Evolutionary conservation across 352 stramenopile genomes (phyloP), one percentile per base, ranked within the genome.

Genomic region (Pythium rhizo-oryzae): DNA sequence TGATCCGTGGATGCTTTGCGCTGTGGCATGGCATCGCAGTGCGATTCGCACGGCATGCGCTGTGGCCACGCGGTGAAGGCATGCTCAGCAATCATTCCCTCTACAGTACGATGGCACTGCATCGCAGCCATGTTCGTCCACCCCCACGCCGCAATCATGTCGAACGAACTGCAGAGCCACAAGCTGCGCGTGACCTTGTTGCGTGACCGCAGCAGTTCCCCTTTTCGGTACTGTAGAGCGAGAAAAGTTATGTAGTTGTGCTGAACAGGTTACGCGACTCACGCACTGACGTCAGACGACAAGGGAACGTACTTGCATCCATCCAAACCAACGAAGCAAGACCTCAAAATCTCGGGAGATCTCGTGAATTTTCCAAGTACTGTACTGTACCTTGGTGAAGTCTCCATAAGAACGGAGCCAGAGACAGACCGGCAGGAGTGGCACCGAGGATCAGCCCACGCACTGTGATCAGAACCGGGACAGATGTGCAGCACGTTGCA

Each of bases 351-450:
- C 41, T 47, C 41, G 13, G 41, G 41, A 47, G 41, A 47, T 47
- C 41, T 47, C 41, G 18, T 47, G 41, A 15, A 41, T 41, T 15
- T 50, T 24, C 12, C 41, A 15, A 41, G 35, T 41, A 15, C 12
- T 4, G 8, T 12, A 41, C 35, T n/a, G 35, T 15, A 41, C 6
- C 15, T 8, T 21, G 18, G 15, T 47, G 41, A n/a, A 30, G 23
- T 30, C 50, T 39, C n/a, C 11, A 56, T 24, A 21, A 57, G 52
- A 57, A 59, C 39, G 21, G 62, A 68, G 35, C 11, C 52, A 68
- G 62, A 68, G 62, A 68, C 62, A 68, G 62, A 68, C 62, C 62
- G 9, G 8, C 52, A 68, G 62, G 62, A 68, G 62, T 68, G 21
- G 62, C 41, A 68, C 35, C 2, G 3, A 21, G 37, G 52, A 61